Conservation (phyloP, 2,329 filamentous ascomycete species). For the Aspergillus floridensis region DNA sequence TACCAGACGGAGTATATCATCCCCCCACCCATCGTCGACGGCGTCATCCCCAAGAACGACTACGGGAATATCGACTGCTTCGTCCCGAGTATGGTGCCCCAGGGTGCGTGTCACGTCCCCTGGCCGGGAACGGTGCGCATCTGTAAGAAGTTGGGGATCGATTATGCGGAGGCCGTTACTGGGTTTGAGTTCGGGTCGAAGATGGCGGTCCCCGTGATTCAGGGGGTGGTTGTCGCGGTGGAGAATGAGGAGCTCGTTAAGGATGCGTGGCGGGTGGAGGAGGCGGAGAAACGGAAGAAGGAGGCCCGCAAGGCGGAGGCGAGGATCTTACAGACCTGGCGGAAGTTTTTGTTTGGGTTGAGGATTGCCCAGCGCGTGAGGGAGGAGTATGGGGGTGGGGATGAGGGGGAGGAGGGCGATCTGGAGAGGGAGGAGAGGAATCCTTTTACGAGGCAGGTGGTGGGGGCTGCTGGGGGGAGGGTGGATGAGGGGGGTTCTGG, state of each 20-base stretch:
- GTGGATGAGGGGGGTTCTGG: no score
- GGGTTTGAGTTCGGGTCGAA: slow-evolving; percentile 96
- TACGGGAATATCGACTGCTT: slow-evolving; percentile 98
- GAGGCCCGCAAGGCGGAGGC: slow-evolving; percentile 82
- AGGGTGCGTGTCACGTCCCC: slow-evolving; percentile 79
- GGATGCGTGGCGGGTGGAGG: slow-evolving; percentile 75
- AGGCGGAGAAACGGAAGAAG: slow-evolving; percentile 70
- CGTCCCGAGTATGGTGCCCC: slow-evolving; percentile 86
- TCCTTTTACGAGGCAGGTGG: slow-evolving; percentile 31
- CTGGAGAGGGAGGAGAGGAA: slow-evolving; percentile 34
- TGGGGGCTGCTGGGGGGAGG: no score
- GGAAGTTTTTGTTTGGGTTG: slow-evolving; percentile 81
- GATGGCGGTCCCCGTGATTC: slow-evolving; percentile 88
- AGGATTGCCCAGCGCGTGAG: slow-evolving; percentile 75
- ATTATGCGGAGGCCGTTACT: slow-evolving; percentile 90
- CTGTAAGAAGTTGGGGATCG: slow-evolving; percentile 79
- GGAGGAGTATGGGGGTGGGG: slow-evolving; percentile 67
- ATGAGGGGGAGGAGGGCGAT: slow-evolving; percentile 22
- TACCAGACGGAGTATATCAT: slow-evolving; percentile 96
- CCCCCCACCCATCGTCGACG: slow-evolving; percentile 77
- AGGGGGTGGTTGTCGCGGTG: slow-evolving; percentile 81
- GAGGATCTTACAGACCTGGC: slow-evolving; percentile 72
- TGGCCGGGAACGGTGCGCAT: slow-evolving; percentile 73
- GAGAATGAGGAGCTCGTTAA: slow-evolving; percentile 73
- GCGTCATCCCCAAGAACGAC: slow-evolving; percentile 86